A percentile compares a stretch with the other conserved stretches of the same genome.
These are phyloP conservation scores for Cicer judaicum DNA, from an alignment of 306 rosid species.

Conservation along the genomic window DNA sequence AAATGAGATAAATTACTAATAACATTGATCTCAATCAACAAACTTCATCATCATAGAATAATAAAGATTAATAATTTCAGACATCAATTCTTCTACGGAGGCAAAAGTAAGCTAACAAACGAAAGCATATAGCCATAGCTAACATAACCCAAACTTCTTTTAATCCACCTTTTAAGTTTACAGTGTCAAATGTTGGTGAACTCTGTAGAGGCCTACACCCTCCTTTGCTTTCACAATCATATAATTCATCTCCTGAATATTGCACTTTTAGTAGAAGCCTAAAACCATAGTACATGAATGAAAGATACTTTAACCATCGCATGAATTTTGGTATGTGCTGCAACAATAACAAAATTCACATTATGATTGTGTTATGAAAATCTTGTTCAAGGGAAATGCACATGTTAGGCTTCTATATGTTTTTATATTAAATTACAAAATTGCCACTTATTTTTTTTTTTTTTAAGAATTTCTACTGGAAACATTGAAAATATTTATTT, in stretches of 20 bases:
- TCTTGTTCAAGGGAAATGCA: neutral
- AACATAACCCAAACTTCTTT: conserved; percentile 79
- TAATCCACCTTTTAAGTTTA: conserved; percentile 74
- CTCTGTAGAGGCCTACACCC: conserved; percentile 80
- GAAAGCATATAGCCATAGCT: conserved; percentile 73
- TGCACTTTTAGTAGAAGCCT: conserved; percentile 88
- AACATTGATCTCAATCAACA: conserved; percentile 12
- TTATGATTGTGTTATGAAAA: conserved; percentile 3
- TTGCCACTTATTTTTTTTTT: no score
- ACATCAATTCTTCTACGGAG: conserved; percentile 64
- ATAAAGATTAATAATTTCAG: conserved; percentile 35
- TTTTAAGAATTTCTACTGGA: no score
- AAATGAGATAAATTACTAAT: neutral
- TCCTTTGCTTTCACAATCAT: conserved; percentile 71
- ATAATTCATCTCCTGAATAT: conserved; percentile 77
- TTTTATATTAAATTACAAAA: no score
- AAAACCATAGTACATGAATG: conserved; percentile 90
- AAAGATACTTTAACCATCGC: conserved; percentile 86
- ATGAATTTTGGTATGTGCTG: conserved; percentile 92
- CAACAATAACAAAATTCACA: conserved; percentile 3
- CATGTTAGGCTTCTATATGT: no score
- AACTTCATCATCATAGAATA: conserved; percentile 41
- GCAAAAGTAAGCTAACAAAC: conserved; percentile 72
- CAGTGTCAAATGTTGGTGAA: conserved; percentile 77
- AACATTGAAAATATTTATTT: no score